Percentiles rank a stretch among this genome's conserved stretches.
These are phyloP conservation scores for Fusarium drepaniforme DNA, from an alignment of 2,329 filamentous ascomycete genomes.

Conservation along the genomic window DNA sequence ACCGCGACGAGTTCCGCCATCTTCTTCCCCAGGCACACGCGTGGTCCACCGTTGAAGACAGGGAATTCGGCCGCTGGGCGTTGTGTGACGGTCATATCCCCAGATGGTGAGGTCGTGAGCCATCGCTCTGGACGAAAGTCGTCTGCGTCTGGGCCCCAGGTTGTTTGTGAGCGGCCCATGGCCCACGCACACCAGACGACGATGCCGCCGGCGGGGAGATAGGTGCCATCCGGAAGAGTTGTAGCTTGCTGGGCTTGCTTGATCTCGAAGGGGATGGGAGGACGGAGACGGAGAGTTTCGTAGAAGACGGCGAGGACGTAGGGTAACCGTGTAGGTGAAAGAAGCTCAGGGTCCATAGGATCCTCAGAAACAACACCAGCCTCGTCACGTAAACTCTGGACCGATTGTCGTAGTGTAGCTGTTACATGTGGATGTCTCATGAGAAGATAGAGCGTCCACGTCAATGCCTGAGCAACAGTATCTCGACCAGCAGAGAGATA, in stretches of 20 bases:
- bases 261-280: slow-evolving; percentile 75
- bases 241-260: slow-evolving; percentile 67
- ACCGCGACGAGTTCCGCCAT: slow-evolving; percentile 73
- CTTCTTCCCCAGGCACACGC: slow-evolving; percentile 71
- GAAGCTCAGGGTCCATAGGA: slow-evolving; percentile 43
- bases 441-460: slow-evolving; percentile 73
- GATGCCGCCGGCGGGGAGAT: slow-evolving; percentile 64
- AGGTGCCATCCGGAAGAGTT: slow-evolving; percentile 71
- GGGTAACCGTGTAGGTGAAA: slow-evolving; percentile 60
- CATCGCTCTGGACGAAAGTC: slow-evolving; percentile 69
- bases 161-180: slow-evolving; percentile 68
- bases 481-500: slow-evolving; percentile 75
- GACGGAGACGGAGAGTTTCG: slow-evolving; percentile 71
- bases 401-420: slow-evolving; percentile 58
- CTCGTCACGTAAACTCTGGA: slow-evolving; percentile 40
- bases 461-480: slow-evolving; percentile 73
- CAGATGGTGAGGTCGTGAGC: slow-evolving; percentile 52
- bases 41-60: slow-evolving; percentile 74
- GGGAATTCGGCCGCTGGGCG: slow-evolving; percentile 68
- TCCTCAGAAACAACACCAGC: not conserved
- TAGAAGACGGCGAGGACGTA: slow-evolving; percentile 73
- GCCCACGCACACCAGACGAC: slow-evolving; percentile 75
- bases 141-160: slow-evolving; percentile 69
- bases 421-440: slow-evolving; percentile 61
- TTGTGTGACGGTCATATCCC: slow-evolving; percentile 53